Evolutionary conservation across 495 filamentous ascomycete genomes (phyloP), one percentile per base, ranked within the genome.

Genomic region (Aspergillus baeticus): DNA sequence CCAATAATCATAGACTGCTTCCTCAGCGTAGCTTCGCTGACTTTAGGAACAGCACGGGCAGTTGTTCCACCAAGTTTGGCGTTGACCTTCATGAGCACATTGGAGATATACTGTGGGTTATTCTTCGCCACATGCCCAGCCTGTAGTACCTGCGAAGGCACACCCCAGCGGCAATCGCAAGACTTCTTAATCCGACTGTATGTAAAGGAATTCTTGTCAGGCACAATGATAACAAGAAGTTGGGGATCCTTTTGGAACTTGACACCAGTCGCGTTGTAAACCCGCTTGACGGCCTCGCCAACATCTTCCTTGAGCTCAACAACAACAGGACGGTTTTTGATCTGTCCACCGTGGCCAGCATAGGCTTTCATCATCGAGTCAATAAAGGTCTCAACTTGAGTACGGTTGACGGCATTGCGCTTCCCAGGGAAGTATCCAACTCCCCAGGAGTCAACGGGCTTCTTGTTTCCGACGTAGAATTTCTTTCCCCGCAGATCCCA

Each of bases 11-110:
- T 84, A 0, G 88, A 90, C 1, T 81, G 74, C 1, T 67, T 67
- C 1, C 60, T 65, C 45, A 86, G 79, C 35, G 57, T 45, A 39
- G 73, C 61, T 3, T 61, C 57, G 13, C 58, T 50, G 1, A 67
- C 56, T 34, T 63, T 68, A 1, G 76, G 62, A 34, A 78, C 57
- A n/a, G 74, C 74, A 13, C 73, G 64, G 45, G 67, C 73, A 14
- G 89, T 96, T 5, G 81, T 76, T 14, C 94, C 94, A 33, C 94
- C 94, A n/a, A 96, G 83, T 73, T 97, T 98, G 14, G 89, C 87
- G 63, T 98, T 97, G 53, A 98, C 80, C 70, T 98, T 98, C 89
- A 97, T 91, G 45, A 81, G 76, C 22, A 96, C 88, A 63, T 97
- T 97, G 2, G 88, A 92, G 56, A 84, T 80, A 70, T 96, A 96